Evolutionary conservation across 768 basidiomycete genomes (phyloP), one percentile per base, ranked within the genome.

Genomic region (Lactarius vividus): DNA sequence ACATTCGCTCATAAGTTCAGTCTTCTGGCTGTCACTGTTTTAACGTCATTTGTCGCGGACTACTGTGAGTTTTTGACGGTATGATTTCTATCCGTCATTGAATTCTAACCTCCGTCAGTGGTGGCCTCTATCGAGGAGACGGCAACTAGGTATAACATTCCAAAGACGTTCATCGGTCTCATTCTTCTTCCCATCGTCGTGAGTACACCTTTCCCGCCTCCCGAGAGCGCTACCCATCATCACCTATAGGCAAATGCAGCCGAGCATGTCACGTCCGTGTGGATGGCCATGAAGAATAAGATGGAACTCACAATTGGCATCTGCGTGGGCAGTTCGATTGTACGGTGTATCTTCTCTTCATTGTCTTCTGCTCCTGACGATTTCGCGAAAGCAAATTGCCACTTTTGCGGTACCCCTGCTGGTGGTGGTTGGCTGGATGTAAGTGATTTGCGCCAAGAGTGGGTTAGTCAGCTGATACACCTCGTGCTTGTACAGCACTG

Each of bases 71-170:
- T 10, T n/a, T 61, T 52, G 26, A 28, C 28, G 15, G n/a, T 52
- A 18, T 37, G 40, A 11, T 11, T 18, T 33, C 53, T 64, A 13
- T 35, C 4, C 49, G 29, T 67, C 26, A 57, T 59, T 63, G 26
- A 63, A 46, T 39, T 40, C 37, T 54, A 35, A 39, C 61, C 31
- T 40, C 20, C 28, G 40, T 0, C 60, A 92, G 91, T 94, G 75
- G 94, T 96, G 42, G 90, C 88, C 3, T 93, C 92, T 4, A 96
- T 97, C 69, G 95, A 96, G 74, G 94, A 96, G 74, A 92, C 91
- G 29, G 92, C 94, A 2, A 79, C 84, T 15, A 82, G 89, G 46
- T 94, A 92, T 75, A 74, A 82, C 61, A 90, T 97, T 61, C 91
- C 92, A 0, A 92, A 92, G 75, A 71, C 86, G 0, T 94, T 95